Percentiles rank a stretch among this genome's conserved stretches.
Evolutionary conservation across 2,329 filamentous ascomycete genomes (phyloP).

Genomic region (Leptographium procerum): DNA sequence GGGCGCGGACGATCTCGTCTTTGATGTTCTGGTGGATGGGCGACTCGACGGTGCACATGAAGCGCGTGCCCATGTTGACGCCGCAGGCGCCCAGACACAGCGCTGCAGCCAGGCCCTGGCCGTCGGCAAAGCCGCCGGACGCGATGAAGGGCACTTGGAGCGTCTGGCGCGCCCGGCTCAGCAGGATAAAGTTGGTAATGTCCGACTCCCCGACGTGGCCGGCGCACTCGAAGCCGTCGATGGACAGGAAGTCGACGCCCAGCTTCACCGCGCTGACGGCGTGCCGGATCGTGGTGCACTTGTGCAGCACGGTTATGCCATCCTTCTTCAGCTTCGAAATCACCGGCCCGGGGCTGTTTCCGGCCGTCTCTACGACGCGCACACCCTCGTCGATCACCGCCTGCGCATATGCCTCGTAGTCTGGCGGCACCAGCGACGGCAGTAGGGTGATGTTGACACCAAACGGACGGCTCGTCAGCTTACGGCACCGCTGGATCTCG

Average conservation of each 20-base stretch:
- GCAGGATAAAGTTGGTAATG: slow-evolving; percentile 82
- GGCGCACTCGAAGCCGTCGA: slow-evolving; percentile 96
- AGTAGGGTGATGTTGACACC: slow-evolving; percentile 93
- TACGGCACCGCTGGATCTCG: slow-evolving; percentile 80
- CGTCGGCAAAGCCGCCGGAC: slow-evolving; percentile 90
- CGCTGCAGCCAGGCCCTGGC: slow-evolving; percentile 82
- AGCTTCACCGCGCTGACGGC: slow-evolving; percentile 85
- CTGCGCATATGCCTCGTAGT: slow-evolving; percentile 86
- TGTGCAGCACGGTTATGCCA: slow-evolving; percentile 75
- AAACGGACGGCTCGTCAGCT: slow-evolving; percentile 70
- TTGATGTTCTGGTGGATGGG: slow-evolving; percentile 93
- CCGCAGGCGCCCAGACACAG: slow-evolving; percentile 82
- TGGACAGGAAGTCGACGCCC: slow-evolving; percentile 91
- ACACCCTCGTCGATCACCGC: slow-evolving; percentile 90
- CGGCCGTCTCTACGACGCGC: slow-evolving; percentile 57
- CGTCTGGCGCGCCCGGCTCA: slow-evolving; percentile 73
- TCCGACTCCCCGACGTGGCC: slow-evolving; percentile 79
- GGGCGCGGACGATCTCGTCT: slow-evolving; percentile 74
- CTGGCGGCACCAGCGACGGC: slow-evolving; percentile 76
- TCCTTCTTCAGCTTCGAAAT: slow-evolving; percentile 79
- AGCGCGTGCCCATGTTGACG: slow-evolving; percentile 97
- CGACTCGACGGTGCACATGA: slow-evolving; percentile 91
- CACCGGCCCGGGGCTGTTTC: slow-evolving; percentile 66
- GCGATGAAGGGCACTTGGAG: slow-evolving; percentile 88
- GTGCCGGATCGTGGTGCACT: slow-evolving; percentile 94